Conservation (phyloP, 305 asterid genomes). For the Fraxinus latifolia region DNA sequence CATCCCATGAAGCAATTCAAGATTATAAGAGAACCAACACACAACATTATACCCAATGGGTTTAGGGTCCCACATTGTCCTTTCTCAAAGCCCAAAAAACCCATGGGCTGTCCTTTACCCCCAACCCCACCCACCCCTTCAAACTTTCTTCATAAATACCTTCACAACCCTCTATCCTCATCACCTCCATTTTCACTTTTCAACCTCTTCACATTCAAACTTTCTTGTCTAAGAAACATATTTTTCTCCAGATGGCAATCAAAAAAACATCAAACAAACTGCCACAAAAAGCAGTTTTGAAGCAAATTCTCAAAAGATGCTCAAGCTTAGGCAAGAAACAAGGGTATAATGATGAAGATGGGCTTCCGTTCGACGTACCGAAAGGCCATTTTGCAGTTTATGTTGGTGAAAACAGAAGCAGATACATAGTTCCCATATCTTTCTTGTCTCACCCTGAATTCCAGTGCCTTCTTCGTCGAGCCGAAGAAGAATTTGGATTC, state of each 20-base stretch:
- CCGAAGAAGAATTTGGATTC: constrained; percentile 83
- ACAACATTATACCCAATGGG: constrained; percentile 21
- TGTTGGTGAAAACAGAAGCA: constrained; percentile 61
- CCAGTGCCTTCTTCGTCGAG: constrained; percentile 57
- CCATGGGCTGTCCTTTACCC: constrained; percentile 37
- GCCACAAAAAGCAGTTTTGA: constrained; percentile 47
- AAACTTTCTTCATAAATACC: constrained; percentile 44
- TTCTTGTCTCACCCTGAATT: constrained; percentile 59
- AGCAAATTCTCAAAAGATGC: constrained; percentile 64
- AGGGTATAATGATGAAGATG: constrained; percentile 39
- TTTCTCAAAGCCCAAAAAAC: constrained; percentile 40
- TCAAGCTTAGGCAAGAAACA: constrained; percentile 58
- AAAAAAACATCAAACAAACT: constrained; percentile 34
- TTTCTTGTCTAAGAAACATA: background rate
- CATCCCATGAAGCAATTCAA: background rate
- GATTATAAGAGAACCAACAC: constrained; percentile 33
- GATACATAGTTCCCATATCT: constrained; percentile 68
- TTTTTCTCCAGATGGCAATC: constrained; percentile 26
- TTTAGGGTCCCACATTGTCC: constrained; percentile 48
- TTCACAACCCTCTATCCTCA: constrained; percentile 24
- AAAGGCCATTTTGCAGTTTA: constrained; percentile 81
- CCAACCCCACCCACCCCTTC: constrained; percentile 17
- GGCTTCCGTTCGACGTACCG: constrained; percentile 62
- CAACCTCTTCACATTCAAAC: background rate
- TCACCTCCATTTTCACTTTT: constrained; percentile 26